Base-by-base conservation (phyloP, 2,329 filamentous ascomycete species). In the Neodidymelliopsis sp. region DNA sequence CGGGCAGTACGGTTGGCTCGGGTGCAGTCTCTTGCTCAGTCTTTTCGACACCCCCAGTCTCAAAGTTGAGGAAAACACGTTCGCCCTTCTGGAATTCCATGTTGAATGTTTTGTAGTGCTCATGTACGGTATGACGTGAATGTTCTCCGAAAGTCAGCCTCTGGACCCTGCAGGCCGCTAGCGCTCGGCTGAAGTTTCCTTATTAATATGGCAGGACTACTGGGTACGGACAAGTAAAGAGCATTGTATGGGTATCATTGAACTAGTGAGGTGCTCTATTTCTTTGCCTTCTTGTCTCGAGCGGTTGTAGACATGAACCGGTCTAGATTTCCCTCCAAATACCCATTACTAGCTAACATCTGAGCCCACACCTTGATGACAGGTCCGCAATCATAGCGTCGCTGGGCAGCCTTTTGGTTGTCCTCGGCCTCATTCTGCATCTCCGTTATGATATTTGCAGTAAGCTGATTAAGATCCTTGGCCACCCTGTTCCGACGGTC, bases 361-460 rank as follows among this genome's bases (percentile, higher is more conserved):
- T 81, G 80, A 33, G 92, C 72, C 85, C 89, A 93, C 27, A 73
- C 77, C 59, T 89, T 84, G 16, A 93, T 79, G 0, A 85, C 83
- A 1, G 84, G 83, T 0, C 83, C 85, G 63, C 89, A 89, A 63
- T 95, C 89, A 62, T 84, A 81, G 61, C 82, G 81, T 2, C 85
- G 76, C 20, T 79, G 79, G 16, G 74, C 73, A 3, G 84, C 82
- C 35, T 80, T 79, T 34, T 77, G 72, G 16, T 81, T 75, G 48
- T 84, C 81, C 10, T 79, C 77, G 2, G 73, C 74, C 28, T 79
- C 72, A 11, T 60, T 59, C 5, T 71, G 67, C 24, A 77, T 58
- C 61, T 86, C 83, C n/a, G 75, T 74, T 12, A 76, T 69, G 45
- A 83, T 82, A 12, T 44, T 41, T 1, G 37, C 30, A 4, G 45